phyloP scores from a whole-genome alignment of 768 basidiomycete genomes.

The Boletus barrowsii region DNA sequence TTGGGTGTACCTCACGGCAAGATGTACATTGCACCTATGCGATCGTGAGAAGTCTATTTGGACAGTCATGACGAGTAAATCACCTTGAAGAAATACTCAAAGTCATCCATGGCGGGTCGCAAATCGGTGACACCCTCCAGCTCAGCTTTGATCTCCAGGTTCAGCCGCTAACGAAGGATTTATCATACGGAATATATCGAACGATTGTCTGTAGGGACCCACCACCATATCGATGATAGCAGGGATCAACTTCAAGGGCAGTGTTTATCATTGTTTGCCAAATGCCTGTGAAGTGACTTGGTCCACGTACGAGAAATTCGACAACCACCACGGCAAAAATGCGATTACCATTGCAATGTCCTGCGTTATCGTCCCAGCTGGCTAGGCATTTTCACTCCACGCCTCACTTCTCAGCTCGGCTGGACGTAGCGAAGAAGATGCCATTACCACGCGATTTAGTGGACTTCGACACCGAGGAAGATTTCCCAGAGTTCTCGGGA shows the following conservation, averaged over 20 bases:
- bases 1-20: conserved; percentile 76
- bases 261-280: conserved; percentile 28
- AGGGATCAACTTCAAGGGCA: not conserved
- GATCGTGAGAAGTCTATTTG: not conserved
- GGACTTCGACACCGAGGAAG: conserved; percentile 37
- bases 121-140: conserved; percentile 77
- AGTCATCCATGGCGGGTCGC: conserved; percentile 60
- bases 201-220: conserved; percentile 24
- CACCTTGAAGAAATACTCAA: conserved; percentile 81
- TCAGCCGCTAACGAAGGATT: conserved; percentile 43
- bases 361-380: conserved; percentile 11
- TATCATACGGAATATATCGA: not conserved
- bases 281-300: not conserved
- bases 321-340: conserved; percentile 10
- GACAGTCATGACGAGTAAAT: not conserved
- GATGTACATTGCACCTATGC: conserved; percentile 72
- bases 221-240: conserved; percentile 47
- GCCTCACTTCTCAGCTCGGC: conserved; percentile 13
- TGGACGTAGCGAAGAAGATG: conserved; percentile 18
- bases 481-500: conserved; percentile 26
- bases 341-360: conserved; percentile 17
- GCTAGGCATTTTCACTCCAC: conserved; percentile 28
- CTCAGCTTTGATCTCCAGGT: conserved; percentile 72
- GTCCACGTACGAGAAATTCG: too few relatives aligned
- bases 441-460: conserved; percentile 41